phyloP scores from a whole-genome alignment of 2,329 filamentous ascomycete genomes.

The Graphilbum fragrans region DNA sequence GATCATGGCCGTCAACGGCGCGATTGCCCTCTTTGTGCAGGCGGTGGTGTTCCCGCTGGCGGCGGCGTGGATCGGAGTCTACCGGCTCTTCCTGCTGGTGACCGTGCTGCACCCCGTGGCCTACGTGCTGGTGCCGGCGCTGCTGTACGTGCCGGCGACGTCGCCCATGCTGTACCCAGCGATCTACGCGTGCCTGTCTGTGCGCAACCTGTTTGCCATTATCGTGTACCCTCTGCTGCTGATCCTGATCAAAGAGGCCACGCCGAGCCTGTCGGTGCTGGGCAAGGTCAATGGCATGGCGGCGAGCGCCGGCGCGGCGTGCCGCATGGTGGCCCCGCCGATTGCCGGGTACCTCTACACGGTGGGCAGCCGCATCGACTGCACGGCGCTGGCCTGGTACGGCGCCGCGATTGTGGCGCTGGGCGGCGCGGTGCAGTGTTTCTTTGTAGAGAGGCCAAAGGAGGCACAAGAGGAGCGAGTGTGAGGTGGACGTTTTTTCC shows the following conservation, averaged over 20 bases:
- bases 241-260: constrained; percentile 57
- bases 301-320: constrained; percentile 53
- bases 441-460: constrained; percentile 29
- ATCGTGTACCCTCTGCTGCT: constrained; percentile 54
- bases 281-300: constrained; percentile 56
- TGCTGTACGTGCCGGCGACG: constrained; percentile 39
- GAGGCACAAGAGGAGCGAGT: not conserved
- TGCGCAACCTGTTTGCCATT: constrained; percentile 51
- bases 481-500: not conserved
- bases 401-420: constrained; percentile 44
- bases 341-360: constrained; percentile 52
- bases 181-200: constrained; percentile 44
- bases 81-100: constrained; percentile 44
- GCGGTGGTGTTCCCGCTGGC: constrained; percentile 54
- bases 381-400: constrained; percentile 52
- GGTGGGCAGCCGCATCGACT: constrained; percentile 44
- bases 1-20: constrained; percentile 39
- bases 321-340: constrained; percentile 55
- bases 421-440: constrained; percentile 48
- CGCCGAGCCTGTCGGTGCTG: constrained; percentile 40
- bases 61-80: constrained; percentile 45
- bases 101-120: constrained; percentile 49
- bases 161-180: constrained; percentile 36
- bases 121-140: constrained; percentile 46
- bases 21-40: constrained; percentile 63